Evolutionary conservation across 2,329 filamentous ascomycete species (phyloP), one percentile per base, ranked within the genome.

Genomic region (Chrysoporthe cubensis): DNA sequence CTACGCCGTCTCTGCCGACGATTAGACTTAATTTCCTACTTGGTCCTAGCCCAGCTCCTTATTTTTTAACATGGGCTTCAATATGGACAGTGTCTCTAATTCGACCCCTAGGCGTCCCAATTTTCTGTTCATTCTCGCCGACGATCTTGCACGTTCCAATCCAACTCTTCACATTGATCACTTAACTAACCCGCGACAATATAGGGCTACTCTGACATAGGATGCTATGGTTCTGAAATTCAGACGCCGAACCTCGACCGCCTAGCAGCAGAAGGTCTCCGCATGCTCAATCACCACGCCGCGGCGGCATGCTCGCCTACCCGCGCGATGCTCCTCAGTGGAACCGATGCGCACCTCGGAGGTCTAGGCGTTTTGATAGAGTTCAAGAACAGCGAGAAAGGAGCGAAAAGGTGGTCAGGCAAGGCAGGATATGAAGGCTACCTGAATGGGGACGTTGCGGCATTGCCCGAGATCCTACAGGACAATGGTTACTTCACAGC

Each of bases 251-350:
- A 59, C 18, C 56, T 70, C 14, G 68, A 70, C 43, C 58, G 62
- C 4, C 63, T 70, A 58, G 68, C 68, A 7, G 44, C 65, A 16
- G 69, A 71, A 16, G 71, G 71, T 7, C 64, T 62, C n/a, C 70
- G 69, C 21, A 68, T 58, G 68, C 67, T 4, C 67, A 72, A 44
- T 56, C 67, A 68, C 34, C 68, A 70, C 43, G 65, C 68, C 0
- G 68, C 68, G 3, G 57, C 68, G 44, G 63, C 68, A 14, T 70
- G 68, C 50, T 70, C 68, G 59, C 77, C 77, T 4, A 78, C 76
- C 0, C 66, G 77, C 34, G 72, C 76, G 1, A 78, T 78, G 77
- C 71, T 79, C 0, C 69, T 80, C 21, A 74, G 72, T 18, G 78
- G 54, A 9, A 57, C 54, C 14, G 54, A 57, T 16, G 54, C 54